Conservation (phyloP, 768 basidiomycete genomes). For the Rhizopogon roseolus region DNA sequence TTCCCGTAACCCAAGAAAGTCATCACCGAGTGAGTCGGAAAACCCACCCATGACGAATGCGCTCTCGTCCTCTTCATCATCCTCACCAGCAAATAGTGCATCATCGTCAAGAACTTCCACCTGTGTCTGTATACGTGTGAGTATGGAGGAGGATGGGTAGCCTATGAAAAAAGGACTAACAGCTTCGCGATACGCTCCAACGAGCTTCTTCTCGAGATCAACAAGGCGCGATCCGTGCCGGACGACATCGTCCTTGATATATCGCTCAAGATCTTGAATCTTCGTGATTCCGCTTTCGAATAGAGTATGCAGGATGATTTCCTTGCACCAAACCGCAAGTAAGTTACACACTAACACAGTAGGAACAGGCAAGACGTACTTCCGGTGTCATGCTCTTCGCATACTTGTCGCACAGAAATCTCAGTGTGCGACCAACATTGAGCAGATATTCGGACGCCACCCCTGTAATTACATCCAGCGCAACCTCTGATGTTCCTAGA, state of each 20-base stretch:
- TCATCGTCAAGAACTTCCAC: constrained; percentile 47
- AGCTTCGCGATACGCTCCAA: constrained; percentile 76
- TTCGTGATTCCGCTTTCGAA: constrained; percentile 84
- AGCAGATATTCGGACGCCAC: constrained; percentile 77
- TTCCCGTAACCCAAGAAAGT: constrained; percentile 87
- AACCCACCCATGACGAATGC: constrained; percentile 81
- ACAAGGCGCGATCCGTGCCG: constrained; percentile 70
- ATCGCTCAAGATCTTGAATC: constrained; percentile 76
- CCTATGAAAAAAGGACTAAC: constrained; percentile 35
- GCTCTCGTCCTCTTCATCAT: constrained; percentile 61
- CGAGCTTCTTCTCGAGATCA: constrained; percentile 85
- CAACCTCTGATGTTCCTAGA: constrained; percentile 66
- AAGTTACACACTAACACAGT: constrained; percentile 1
- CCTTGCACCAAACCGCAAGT: constrained; percentile 40
- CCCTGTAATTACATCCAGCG: constrained; percentile 72
- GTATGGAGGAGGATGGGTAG: neutral
- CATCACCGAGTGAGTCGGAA: constrained; percentile 83
- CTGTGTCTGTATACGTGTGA: constrained; percentile 23
- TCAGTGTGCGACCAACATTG: constrained; percentile 84
- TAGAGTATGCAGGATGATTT: constrained; percentile 88
- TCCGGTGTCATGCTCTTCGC: constrained; percentile 77
- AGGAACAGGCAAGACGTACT: constrained; percentile 38
- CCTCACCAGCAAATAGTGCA: constrained; percentile 46
- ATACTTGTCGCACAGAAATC: constrained; percentile 79
- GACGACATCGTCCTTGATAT: constrained; percentile 85